These are phyloP conservation scores for Sechiopsis laciniata DNA, from an alignment of 306 rosid genomes.

Conservation along the genomic window DNA sequence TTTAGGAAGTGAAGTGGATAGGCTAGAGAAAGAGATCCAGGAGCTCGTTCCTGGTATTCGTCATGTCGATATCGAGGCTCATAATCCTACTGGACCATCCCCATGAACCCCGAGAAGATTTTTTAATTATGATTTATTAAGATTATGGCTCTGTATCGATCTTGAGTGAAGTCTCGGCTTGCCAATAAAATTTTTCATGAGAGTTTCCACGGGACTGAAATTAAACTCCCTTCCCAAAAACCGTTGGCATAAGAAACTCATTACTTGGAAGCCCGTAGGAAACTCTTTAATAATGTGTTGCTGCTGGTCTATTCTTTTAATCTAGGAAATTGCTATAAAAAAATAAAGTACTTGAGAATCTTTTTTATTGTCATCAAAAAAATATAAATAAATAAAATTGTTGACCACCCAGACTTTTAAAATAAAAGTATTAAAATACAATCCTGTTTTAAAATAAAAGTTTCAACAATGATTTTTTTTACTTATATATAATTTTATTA, in stretches of 20 bases:
- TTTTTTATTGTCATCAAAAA: too few species aligned
- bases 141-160: not conserved
- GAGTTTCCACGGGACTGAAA: not conserved
- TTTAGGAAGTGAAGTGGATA: conserved; percentile 95
- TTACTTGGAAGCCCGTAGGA: conserved; percentile 1
- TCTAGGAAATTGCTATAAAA: not conserved
- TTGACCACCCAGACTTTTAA: too few species aligned
- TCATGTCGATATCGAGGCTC: conserved; percentile 96
- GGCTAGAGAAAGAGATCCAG: conserved; percentile 88
- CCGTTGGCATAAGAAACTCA: not conserved
- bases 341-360: too few species aligned
- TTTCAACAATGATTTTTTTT: too few species aligned
- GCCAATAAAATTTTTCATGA: not conserved
- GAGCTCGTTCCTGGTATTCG: conserved; percentile 86
- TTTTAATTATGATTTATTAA: not conserved
- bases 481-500: too few species aligned
- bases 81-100: conserved; percentile 51
- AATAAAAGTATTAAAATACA: too few species aligned
- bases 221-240: not conserved
- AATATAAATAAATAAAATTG: too few species aligned
- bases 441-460: too few species aligned
- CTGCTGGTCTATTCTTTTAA: not conserved
- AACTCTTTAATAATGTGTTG: not conserved
- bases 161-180: conserved; percentile 1
- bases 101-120: not conserved